Evolutionary conservation across 129 eudicot genomes (phyloP).

Genomic region (Deinandra increscens): DNA sequence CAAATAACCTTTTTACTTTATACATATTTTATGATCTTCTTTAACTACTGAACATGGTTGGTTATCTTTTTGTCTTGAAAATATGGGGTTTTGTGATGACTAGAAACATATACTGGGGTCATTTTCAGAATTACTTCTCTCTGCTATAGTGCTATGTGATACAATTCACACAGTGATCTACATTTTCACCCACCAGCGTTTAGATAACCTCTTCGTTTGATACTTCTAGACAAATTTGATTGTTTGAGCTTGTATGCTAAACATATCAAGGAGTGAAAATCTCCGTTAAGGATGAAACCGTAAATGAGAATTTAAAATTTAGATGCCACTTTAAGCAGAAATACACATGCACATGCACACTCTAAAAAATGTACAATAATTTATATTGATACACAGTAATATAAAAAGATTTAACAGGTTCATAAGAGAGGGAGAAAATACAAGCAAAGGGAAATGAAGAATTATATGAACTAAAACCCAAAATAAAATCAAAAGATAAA

Average conservation of each 20-base stretch:
- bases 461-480: too few relatives aligned
- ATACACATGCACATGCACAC: not conserved
- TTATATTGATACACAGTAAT: too few relatives aligned
- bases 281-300: not conserved
- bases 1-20: not conserved
- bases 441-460: too few relatives aligned
- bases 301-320: not conserved
- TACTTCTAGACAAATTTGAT: not conserved
- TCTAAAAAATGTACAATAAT: too few relatives aligned
- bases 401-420: too few relatives aligned
- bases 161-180: not conserved
- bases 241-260: constrained; percentile 1
- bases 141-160: too few relatives aligned
- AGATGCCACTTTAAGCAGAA: not conserved
- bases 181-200: not conserved
- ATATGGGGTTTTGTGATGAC: not conserved
- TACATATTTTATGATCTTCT: not conserved
- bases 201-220: not conserved
- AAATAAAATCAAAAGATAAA: too few relatives aligned
- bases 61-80: not conserved
- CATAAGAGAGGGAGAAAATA: too few relatives aligned
- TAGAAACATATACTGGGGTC: not conserved
- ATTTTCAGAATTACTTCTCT: not conserved
- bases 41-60: not conserved
- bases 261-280: constrained; percentile 1